Conservation (phyloP, 2,329 filamentous ascomycete genomes). For the Aspergillus sp. region DNA sequence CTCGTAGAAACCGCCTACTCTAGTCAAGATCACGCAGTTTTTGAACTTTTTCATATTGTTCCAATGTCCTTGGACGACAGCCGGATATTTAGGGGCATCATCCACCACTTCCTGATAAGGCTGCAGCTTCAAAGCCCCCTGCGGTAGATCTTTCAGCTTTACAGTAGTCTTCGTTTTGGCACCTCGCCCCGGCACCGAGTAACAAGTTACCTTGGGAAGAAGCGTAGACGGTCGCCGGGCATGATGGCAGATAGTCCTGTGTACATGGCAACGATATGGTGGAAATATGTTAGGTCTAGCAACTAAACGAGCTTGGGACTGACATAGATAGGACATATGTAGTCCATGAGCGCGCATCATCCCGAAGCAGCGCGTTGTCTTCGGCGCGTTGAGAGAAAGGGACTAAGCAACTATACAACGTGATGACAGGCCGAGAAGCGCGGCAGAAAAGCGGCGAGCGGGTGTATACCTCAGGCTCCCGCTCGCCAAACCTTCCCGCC, state of each 20-base stretch:
- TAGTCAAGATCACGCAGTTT: slow-evolving; percentile 86
- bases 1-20: slow-evolving; percentile 96
- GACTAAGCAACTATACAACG: not conserved
- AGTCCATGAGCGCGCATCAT: slow-evolving; percentile 31
- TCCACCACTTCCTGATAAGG: slow-evolving; percentile 47
- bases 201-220: slow-evolving; percentile 19
- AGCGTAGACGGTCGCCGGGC: slow-evolving; percentile 26
- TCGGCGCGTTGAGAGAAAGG: not conserved
- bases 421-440: slow-evolving; percentile 4
- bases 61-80: slow-evolving; percentile 82
- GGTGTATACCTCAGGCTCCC: slow-evolving; percentile 25
- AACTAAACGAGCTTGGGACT: not conserved
- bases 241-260: slow-evolving; percentile 36
- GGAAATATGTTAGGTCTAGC: not conserved
- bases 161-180: slow-evolving; percentile 42
- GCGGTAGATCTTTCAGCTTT: slow-evolving; percentile 55
- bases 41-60: slow-evolving; percentile 89
- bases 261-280: slow-evolving; percentile 24
- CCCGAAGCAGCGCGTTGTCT: not conserved
- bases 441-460: slow-evolving; percentile 13
- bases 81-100: slow-evolving; percentile 68
- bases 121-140: slow-evolving; percentile 55
- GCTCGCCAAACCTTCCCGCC: slow-evolving; percentile 36
- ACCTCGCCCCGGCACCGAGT: slow-evolving; percentile 26
- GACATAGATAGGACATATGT: not conserved